These are phyloP conservation scores for Colletotrichum musae DNA, from an alignment of 2,329 filamentous ascomycete species.

Conservation along the genomic window DNA sequence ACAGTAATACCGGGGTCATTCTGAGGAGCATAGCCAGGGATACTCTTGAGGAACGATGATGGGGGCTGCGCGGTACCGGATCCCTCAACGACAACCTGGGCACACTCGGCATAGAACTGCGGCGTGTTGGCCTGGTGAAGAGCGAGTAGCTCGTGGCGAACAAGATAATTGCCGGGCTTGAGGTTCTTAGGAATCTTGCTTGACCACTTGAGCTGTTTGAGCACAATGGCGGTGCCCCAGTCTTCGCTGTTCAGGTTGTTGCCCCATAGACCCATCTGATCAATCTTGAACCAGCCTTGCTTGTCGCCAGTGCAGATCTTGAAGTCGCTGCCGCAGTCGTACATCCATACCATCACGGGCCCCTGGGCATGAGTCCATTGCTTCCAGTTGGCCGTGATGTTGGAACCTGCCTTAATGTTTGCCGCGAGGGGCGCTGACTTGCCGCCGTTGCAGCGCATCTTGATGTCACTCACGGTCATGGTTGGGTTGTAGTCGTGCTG, in stretches of 20 bases:
- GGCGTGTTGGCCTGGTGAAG: constrained; percentile 66
- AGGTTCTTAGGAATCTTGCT: constrained; percentile 64
- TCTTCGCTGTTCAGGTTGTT: constrained; percentile 58
- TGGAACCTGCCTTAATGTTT: constrained; percentile 61
- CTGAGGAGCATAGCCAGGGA: constrained; percentile 61
- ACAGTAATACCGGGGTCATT: constrained; percentile 64
- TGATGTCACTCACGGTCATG: constrained; percentile 61
- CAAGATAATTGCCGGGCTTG: constrained; percentile 68
- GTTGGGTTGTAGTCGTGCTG: constrained; percentile 69
- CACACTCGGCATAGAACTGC: constrained; percentile 71
- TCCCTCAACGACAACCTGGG: constrained; percentile 66
- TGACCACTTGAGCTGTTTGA: constrained; percentile 56
- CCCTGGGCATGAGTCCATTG: constrained; percentile 73
- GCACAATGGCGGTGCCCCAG: constrained; percentile 64
- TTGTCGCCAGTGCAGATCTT: constrained; percentile 65
- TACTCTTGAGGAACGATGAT: constrained; percentile 57
- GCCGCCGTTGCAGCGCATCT: constrained; percentile 71
- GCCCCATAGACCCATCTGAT: constrained; percentile 65
- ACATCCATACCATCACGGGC: constrained; percentile 71
- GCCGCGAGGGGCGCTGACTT: constrained; percentile 61
- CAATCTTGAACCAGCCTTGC: constrained; percentile 72
- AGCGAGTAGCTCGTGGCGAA: constrained; percentile 70
- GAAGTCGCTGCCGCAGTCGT: constrained; percentile 62
- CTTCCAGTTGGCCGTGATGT: constrained; percentile 64
- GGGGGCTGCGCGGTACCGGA: constrained; percentile 60